Percentiles rank a stretch among this genome's conserved stretches.
phyloP scores from a whole-genome alignment of 305 asterid genomes.

The Fraxinus latifolia region DNA sequence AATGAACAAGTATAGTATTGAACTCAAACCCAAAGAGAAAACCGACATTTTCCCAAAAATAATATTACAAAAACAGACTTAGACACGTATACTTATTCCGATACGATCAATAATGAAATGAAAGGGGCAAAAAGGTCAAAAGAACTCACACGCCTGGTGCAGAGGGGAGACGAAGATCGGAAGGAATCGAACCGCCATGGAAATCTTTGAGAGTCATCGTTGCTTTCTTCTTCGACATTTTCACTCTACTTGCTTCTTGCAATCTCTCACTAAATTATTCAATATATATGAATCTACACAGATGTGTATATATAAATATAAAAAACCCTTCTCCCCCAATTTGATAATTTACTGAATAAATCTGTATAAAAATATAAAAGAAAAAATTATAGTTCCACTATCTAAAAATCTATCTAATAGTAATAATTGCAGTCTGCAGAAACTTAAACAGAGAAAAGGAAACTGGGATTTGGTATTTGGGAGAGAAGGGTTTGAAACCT shows the following conservation, averaged over 20 bases:
- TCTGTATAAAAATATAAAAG: not conserved
- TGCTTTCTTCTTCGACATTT: constrained; percentile 21
- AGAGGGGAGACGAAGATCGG: constrained; percentile 93
- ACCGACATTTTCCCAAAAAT: not conserved
- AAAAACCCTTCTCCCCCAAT: constrained; percentile 1
- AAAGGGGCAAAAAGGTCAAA: constrained; percentile 13
- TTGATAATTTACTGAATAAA: not conserved
- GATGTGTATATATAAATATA: not conserved
- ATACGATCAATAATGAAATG: not conserved
- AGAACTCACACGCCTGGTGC: constrained; percentile 89
- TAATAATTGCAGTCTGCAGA: not conserved
- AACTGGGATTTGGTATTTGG: not conserved
- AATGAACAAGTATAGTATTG: not conserved
- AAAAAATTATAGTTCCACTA: not conserved
- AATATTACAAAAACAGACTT: not conserved
- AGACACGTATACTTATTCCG: not conserved
- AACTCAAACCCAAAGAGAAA: not conserved
- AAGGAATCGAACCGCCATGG: constrained; percentile 97
- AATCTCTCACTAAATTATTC: not conserved
- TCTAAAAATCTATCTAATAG: not conserved
- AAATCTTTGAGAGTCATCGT: constrained; percentile 95
- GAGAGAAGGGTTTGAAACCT: not conserved
- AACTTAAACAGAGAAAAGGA: not conserved
- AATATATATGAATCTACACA: not conserved
- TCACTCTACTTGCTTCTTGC: not conserved